Percentiles rank a stretch among this genome's conserved stretches.
phyloP scores from a whole-genome alignment of 2,329 filamentous ascomycete species.

The Claviceps cyperi region DNA sequence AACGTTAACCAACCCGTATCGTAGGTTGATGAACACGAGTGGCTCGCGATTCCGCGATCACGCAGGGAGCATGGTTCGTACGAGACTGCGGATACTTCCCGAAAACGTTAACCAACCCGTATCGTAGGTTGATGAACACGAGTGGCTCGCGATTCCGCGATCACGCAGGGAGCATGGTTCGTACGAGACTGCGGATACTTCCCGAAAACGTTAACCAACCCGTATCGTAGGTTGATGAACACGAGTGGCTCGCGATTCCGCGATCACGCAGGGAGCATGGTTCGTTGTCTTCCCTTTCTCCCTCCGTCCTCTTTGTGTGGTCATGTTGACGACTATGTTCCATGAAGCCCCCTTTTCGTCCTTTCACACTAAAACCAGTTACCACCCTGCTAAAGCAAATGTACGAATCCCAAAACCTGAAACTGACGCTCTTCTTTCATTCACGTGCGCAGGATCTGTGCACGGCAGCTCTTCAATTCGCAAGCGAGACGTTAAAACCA shows the following conservation, averaged over 20 bases:
- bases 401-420: not conserved
- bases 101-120: constrained; percentile 79
- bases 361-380: too few relatives aligned
- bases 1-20: constrained; percentile 88
- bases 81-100: too few relatives aligned
- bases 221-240: constrained; percentile 98
- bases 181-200: constrained; percentile 13
- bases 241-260: constrained; percentile 76
- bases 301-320: not conserved
- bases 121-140: constrained; percentile 98
- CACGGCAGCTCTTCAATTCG: constrained; percentile 68
- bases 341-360: too few relatives aligned
- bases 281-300: constrained; percentile 27
- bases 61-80: constrained; percentile 80
- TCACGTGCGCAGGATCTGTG: constrained; percentile 60
- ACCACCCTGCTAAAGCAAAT: too few relatives aligned
- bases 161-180: constrained; percentile 87
- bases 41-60: constrained; percentile 79
- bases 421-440: not conserved
- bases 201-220: constrained; percentile 61
- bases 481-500: constrained; percentile 64
- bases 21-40: constrained; percentile 99
- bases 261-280: constrained; percentile 92
- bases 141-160: constrained; percentile 77
- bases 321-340: too few relatives aligned